Conservation (phyloP, 1,284 basidiomycete genomes). For the Ustilago xerochloae region DNA sequence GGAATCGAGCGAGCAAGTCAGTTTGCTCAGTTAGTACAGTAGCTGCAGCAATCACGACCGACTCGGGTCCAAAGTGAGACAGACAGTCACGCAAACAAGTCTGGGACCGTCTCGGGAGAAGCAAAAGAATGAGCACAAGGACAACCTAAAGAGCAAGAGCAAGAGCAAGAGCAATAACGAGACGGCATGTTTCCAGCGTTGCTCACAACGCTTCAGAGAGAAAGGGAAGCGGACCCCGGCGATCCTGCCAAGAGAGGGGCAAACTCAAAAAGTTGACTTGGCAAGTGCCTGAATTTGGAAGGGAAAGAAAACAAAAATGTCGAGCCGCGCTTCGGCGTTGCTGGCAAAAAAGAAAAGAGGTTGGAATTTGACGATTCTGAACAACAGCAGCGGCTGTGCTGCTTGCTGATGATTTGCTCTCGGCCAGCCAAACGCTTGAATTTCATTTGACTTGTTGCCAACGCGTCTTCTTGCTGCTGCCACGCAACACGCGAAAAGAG, state of each 20-base stretch:
- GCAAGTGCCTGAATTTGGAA: background rate
- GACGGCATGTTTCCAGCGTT: background rate
- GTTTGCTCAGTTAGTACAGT: too few species aligned
- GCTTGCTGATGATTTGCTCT: too few species aligned
- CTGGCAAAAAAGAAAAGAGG: background rate
- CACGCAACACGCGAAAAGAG: slow-evolving; percentile 4
- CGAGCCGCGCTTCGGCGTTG: slow-evolving; percentile 1
- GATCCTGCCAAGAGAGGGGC: background rate
- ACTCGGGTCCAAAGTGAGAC: background rate
- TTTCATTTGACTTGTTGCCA: background rate
- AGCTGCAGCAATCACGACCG: background rate
- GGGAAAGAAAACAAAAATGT: background rate
- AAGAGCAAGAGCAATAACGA: background rate
- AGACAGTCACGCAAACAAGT: background rate
- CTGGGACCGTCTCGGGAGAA: too few species aligned
- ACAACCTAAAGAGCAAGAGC: too few species aligned
- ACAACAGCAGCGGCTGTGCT: background rate
- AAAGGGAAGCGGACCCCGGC: slow-evolving; percentile 1
- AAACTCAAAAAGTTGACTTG: background rate
- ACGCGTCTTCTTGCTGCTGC: background rate
- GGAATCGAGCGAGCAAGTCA: too few species aligned
- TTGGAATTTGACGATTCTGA: slow-evolving; percentile 5
- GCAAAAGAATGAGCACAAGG: too few species aligned
- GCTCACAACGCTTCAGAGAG: too few species aligned
- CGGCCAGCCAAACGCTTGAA: background rate